Conservation (phyloP, 176 grass and related monocot genomes). For the Avena insularis region DNA sequence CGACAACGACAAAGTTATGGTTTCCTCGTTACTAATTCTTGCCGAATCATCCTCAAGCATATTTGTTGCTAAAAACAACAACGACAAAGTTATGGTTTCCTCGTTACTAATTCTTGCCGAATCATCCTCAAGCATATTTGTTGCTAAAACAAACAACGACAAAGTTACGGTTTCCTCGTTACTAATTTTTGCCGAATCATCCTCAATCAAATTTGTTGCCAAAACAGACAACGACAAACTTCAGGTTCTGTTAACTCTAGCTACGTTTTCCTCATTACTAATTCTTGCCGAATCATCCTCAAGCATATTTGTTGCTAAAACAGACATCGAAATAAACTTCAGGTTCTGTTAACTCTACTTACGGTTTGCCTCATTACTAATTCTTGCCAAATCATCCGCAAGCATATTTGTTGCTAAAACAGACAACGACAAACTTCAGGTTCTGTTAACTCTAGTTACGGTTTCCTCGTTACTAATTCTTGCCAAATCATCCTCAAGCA, state of each 20-base stretch:
- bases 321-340: too few species aligned
- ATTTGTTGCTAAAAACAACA: too few species aligned
- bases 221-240: too few species aligned
- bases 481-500: neutral
- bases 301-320: too few species aligned
- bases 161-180: neutral
- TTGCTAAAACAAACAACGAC: slow-evolving; percentile 14
- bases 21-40: too few species aligned
- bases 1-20: neutral
- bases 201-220: too few species aligned
- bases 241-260: neutral
- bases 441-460: neutral
- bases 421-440: neutral
- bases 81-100: too few species aligned
- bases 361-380: neutral
- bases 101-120: neutral
- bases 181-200: too few species aligned
- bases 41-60: too few species aligned
- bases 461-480: neutral
- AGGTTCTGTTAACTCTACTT: too few species aligned
- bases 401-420: neutral
- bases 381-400: neutral
- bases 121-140: neutral
- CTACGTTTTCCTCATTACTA: neutral
- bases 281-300: neutral